Evolutionary conservation across 345 rosid species (phyloP).

Genomic region (Turnera subulata): DNA sequence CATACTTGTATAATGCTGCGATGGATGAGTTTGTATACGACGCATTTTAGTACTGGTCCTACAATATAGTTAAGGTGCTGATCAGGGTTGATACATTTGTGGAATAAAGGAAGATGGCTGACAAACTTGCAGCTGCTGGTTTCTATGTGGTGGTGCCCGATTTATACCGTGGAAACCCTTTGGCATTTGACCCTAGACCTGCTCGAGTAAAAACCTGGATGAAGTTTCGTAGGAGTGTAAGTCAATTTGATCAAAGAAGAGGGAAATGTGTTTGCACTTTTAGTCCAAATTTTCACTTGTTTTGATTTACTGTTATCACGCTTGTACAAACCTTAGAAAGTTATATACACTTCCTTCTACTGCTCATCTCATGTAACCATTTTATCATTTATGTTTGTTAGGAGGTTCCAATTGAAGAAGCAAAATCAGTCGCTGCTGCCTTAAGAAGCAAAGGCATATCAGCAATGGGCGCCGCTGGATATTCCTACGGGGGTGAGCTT

Average conservation of each 20-base stretch:
- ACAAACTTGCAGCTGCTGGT: slow-evolving; percentile 22
- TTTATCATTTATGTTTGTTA: background rate
- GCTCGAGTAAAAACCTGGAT: slow-evolving; percentile 23
- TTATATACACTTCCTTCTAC: background rate
- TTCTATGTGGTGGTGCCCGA: slow-evolving; percentile 15
- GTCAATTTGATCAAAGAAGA: background rate
- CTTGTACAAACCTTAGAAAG: too few relatives aligned
- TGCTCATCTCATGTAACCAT: too few relatives aligned
- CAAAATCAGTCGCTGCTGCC: slow-evolving; percentile 26
- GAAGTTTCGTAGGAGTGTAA: slow-evolving; percentile 21
- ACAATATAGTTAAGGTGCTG: too few relatives aligned
- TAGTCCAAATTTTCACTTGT: too few relatives aligned
- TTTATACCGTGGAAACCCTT: slow-evolving; percentile 14
- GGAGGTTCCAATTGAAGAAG: slow-evolving; percentile 40
- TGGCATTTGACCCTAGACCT: slow-evolving; percentile 4
- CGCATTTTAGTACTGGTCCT: too few relatives aligned
- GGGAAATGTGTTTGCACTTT: background rate
- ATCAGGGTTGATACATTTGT: background rate
- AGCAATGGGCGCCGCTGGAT: slow-evolving; percentile 41
- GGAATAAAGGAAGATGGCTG: slow-evolving; percentile 14
- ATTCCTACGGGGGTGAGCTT: slow-evolving; percentile 44
- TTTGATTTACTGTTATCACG: too few relatives aligned
- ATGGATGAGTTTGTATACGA: too few relatives aligned
- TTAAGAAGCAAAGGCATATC: slow-evolving; percentile 27
- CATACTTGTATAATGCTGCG: too few relatives aligned